These are phyloP conservation scores for Diplocarpon mali DNA, from an alignment of 2,329 filamentous ascomycete species.

Conservation along the genomic window DNA sequence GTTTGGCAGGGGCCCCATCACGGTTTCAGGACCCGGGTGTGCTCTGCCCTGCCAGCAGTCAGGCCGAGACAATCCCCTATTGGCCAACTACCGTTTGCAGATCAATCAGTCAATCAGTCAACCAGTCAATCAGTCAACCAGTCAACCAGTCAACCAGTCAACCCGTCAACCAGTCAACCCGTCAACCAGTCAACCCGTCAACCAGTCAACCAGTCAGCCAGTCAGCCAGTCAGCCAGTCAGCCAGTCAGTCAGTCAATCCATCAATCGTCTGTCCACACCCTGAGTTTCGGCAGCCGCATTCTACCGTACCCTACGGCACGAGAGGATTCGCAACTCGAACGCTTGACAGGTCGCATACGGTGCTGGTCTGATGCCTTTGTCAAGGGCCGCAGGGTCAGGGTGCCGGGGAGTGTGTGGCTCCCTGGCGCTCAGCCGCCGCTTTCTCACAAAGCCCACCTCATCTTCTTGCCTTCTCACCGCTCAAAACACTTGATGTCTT, in stretches of 20 bases:
- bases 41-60: too few species aligned
- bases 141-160: too few species aligned
- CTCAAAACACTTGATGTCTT: slow-evolving; percentile 24
- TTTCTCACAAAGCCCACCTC: too few species aligned
- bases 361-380: neutral
- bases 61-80: slow-evolving; percentile 2
- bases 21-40: too few species aligned
- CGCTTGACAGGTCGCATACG: slow-evolving; percentile 12
- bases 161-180: too few species aligned
- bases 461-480: slow-evolving; percentile 17
- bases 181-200: too few species aligned
- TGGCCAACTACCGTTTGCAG: slow-evolving; percentile 25
- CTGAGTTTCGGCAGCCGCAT: slow-evolving; percentile 16
- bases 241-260: too few species aligned
- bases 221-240: too few species aligned
- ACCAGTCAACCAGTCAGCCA: too few species aligned
- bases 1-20: too few species aligned
- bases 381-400: neutral
- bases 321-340: slow-evolving; percentile 9
- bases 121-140: too few species aligned
- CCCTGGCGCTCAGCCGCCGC: too few species aligned
- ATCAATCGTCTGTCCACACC: neutral
- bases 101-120: slow-evolving; percentile 10
- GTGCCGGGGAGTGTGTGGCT: neutral
- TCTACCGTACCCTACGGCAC: slow-evolving; percentile 14